phyloP scores from a whole-genome alignment of 805 yeast genomes.

The Phaffomyces thermotolerans region DNA sequence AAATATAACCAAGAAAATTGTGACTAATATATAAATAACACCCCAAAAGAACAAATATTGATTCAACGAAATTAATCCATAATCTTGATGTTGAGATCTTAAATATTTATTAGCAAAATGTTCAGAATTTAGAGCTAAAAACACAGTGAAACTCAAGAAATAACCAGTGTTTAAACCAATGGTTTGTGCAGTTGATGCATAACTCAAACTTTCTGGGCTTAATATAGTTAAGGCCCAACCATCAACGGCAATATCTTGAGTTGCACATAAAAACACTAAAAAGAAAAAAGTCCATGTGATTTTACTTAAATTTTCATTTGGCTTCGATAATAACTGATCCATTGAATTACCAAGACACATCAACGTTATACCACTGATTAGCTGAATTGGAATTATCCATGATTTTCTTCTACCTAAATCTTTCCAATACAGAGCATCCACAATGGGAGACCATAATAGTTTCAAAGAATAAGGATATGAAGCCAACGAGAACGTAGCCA shows the following conservation, averaged over 20 bases:
- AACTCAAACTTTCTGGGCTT: conserved; percentile 69
- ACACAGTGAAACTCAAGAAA: conserved; percentile 85
- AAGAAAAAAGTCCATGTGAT: conserved; percentile 70
- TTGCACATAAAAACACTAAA: conserved; percentile 84
- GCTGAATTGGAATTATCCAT: conserved; percentile 93
- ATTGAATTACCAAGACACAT: conserved; percentile 54
- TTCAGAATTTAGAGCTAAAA: conserved; percentile 82
- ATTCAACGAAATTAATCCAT: conserved; percentile 66
- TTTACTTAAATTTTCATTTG: conserved; percentile 40
- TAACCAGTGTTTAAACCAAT: conserved; percentile 92
- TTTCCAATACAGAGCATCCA: conserved; percentile 72
- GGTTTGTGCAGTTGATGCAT: conserved; percentile 96
- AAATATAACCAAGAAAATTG: conserved; percentile 48
- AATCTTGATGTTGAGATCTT: conserved; percentile 49
- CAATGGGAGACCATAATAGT: conserved; percentile 92
- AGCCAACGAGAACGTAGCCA: conserved; percentile 86
- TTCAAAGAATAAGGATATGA: conserved; percentile 93
- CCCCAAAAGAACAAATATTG: conserved; percentile 79
- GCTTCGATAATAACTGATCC: conserved; percentile 42
- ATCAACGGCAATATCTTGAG: conserved; percentile 98
- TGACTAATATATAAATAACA: conserved; percentile 56
- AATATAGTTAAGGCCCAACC: conserved; percentile 96
- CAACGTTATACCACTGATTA: conserved; percentile 65
- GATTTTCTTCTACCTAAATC: conserved; percentile 75
- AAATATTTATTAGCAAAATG: conserved; percentile 88